phyloP scores from a whole-genome alignment of 495 filamentous ascomycete species.

The Bryoglossum gracile region DNA sequence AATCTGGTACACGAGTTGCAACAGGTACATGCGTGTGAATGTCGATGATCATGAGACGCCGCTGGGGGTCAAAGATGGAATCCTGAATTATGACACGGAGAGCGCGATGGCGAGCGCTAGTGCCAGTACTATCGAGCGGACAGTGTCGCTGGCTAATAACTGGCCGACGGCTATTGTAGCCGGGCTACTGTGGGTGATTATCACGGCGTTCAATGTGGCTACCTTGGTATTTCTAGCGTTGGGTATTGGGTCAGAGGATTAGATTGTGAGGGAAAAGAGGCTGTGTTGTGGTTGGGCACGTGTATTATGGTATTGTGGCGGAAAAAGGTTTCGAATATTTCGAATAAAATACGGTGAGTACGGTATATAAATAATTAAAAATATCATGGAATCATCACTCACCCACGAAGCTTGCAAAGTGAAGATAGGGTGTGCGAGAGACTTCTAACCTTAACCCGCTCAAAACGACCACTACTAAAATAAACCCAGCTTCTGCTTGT shows the following conservation, averaged over 20 bases:
- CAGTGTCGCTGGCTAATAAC: conserved; percentile 5
- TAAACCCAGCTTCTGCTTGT: too few relatives aligned
- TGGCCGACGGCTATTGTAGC: conserved; percentile 8
- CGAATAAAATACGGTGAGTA: too few relatives aligned
- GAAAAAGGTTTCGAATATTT: too few relatives aligned
- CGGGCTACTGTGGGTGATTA: conserved; percentile 1
- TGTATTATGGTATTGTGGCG: too few relatives aligned
- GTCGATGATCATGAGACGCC: not conserved
- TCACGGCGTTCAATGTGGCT: conserved; percentile 8
- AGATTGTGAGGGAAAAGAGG: too few relatives aligned
- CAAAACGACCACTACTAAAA: too few relatives aligned
- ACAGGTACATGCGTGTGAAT: conserved; percentile 42
- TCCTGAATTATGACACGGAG: not conserved
- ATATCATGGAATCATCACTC: too few relatives aligned
- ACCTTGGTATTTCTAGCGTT: conserved; percentile 6
- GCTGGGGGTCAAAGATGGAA: not conserved
- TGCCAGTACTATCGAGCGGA: not conserved
- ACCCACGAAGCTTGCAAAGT: too few relatives aligned
- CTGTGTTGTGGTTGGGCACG: not conserved
- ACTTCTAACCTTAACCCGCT: too few relatives aligned
- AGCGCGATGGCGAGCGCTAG: not conserved
- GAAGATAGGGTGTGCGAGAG: too few relatives aligned
- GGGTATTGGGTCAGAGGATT: not conserved
- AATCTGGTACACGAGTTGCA: conserved; percentile 39
- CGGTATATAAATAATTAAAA: too few relatives aligned